These are phyloP conservation scores for Panellus pusillus DNA, from an alignment of 768 basidiomycete genomes.

Conservation along the genomic window DNA sequence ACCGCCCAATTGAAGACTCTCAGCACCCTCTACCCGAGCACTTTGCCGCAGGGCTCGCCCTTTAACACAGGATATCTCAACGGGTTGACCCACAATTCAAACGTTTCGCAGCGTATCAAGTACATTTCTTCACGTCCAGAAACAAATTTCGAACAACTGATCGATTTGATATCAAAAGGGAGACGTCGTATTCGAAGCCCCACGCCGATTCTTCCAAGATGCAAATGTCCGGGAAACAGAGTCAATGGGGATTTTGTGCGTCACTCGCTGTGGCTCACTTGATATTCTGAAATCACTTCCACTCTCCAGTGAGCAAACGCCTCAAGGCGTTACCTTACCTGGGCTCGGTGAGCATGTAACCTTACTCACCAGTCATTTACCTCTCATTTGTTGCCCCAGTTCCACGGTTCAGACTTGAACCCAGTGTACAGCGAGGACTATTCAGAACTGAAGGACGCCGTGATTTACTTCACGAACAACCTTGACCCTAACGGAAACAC, in stretches of 20 bases:
- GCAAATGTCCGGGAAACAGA: conserved; percentile 37
- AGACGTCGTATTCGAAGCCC: conserved; percentile 50
- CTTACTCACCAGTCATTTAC: not conserved
- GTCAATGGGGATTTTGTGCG: conserved; percentile 36
- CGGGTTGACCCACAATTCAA: conserved; percentile 21
- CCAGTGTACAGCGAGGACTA: conserved; percentile 34
- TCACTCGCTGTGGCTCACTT: not conserved
- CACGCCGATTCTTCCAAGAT: conserved; percentile 48
- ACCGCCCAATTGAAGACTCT: not conserved
- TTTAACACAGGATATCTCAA: conserved; percentile 18
- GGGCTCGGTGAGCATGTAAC: conserved; percentile 38
- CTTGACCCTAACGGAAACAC: conserved; percentile 44
- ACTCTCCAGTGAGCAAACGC: conserved; percentile 41
- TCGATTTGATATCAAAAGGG: conserved; percentile 18
- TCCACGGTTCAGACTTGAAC: conserved; percentile 44
- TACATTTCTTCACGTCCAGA: conserved; percentile 1
- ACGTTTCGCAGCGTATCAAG: conserved; percentile 20
- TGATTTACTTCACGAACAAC: conserved; percentile 42
- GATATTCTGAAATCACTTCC: not conserved
- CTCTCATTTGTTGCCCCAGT: conserved; percentile 23
- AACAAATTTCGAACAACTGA: too few relatives aligned
- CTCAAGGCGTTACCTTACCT: conserved; percentile 40
- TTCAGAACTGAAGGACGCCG: conserved; percentile 42
- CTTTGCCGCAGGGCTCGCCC: conserved; percentile 17
- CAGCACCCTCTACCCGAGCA: conserved; percentile 13